A percentile compares a stretch with the other conserved stretches of the same genome.
Evolutionary conservation across 2,329 filamentous ascomycete species (phyloP).

Genomic region (Pseudocercospora fuligena): DNA sequence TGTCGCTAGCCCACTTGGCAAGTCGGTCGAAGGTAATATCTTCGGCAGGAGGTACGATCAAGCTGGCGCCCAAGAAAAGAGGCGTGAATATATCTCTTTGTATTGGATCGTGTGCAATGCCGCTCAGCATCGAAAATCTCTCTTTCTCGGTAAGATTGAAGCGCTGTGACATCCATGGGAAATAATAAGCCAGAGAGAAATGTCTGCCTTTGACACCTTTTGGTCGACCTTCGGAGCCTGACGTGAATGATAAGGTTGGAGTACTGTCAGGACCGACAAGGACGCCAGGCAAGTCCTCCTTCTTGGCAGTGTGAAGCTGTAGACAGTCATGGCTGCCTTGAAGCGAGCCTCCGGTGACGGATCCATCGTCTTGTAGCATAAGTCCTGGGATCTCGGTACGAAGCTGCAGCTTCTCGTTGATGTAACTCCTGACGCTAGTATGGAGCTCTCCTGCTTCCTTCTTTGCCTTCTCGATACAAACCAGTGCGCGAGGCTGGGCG

Average conservation of each 20-base stretch:
- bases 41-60: slow-evolving; percentile 79
- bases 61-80: slow-evolving; percentile 78
- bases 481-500: slow-evolving; percentile 71
- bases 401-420: slow-evolving; percentile 72
- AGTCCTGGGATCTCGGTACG: slow-evolving; percentile 77
- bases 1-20: slow-evolving; percentile 83
- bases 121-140: slow-evolving; percentile 80
- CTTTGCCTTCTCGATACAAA: slow-evolving; percentile 74
- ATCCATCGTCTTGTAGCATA: slow-evolving; percentile 71
- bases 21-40: slow-evolving; percentile 85
- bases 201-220: slow-evolving; percentile 90
- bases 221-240: slow-evolving; percentile 74
- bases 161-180: slow-evolving; percentile 87
- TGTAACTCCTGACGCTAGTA: slow-evolving; percentile 66
- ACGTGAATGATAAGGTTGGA: slow-evolving; percentile 68
- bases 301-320: slow-evolving; percentile 56
- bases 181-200: slow-evolving; percentile 84
- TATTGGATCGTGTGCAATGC: slow-evolving; percentile 75
- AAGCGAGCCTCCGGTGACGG: slow-evolving; percentile 69
- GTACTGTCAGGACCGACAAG: slow-evolving; percentile 84
- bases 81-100: slow-evolving; percentile 85
- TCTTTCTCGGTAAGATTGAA: slow-evolving; percentile 76
- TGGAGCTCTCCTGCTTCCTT: slow-evolving; percentile 69
- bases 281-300: slow-evolving; percentile 67
- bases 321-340: slow-evolving; percentile 70